A percentile compares a stretch with the other conserved stretches of the same genome.
Evolutionary conservation across 495 filamentous ascomycete species (phyloP).

Genomic region (Hypoxylon lienhwacheense): DNA sequence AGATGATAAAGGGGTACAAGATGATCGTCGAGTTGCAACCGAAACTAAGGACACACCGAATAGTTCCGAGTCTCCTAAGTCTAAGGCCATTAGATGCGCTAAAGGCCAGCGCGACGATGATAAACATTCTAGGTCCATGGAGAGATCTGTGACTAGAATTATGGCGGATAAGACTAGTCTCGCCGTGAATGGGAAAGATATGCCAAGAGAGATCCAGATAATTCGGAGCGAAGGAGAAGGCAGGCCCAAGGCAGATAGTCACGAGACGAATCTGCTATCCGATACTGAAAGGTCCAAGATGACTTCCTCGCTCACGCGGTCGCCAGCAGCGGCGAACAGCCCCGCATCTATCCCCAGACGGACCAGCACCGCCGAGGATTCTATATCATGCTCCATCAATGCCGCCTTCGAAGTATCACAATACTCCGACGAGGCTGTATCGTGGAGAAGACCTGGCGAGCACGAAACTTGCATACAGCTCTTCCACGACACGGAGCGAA

Average conservation of each 20-base stretch:
- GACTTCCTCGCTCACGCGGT: background rate
- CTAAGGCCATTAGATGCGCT: too few relatives aligned
- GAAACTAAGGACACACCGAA: too few relatives aligned
- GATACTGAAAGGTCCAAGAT: background rate
- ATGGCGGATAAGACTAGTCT: too few relatives aligned
- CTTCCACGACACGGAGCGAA: slow-evolving; percentile 16
- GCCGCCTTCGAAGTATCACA: slow-evolving; percentile 28
- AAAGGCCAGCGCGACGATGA: background rate
- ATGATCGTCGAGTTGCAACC: too few relatives aligned
- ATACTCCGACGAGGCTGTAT: slow-evolving; percentile 16
- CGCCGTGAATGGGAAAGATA: too few relatives aligned
- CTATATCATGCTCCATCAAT: background rate
- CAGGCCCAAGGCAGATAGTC: background rate
- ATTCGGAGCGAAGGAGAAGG: background rate
- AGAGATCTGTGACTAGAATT: too few relatives aligned
- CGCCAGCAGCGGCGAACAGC: background rate
- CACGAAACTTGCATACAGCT: slow-evolving; percentile 17
- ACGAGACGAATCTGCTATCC: background rate
- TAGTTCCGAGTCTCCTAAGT: too few relatives aligned
- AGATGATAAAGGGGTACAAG: too few relatives aligned
- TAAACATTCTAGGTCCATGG: background rate
- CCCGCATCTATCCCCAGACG: background rate
- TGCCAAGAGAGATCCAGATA: background rate
- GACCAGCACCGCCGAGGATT: background rate
- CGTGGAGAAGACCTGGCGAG: slow-evolving; percentile 19